Conservation (phyloP, 495 filamentous ascomycete genomes). For the Entonaema liquescens region DNA sequence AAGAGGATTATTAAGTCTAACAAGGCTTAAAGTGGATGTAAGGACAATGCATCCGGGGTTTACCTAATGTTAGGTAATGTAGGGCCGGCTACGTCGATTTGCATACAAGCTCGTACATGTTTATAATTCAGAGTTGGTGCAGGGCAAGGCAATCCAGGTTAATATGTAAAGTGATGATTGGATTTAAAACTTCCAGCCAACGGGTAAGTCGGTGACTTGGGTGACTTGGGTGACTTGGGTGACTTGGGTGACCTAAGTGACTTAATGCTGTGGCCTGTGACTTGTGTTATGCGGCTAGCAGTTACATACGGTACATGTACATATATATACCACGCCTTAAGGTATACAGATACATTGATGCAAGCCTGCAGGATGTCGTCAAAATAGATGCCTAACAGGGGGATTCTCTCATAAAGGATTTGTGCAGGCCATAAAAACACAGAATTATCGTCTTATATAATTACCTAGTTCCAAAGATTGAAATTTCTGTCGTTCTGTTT, state of each 20-base stretch:
- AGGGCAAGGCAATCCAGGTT: conserved; percentile 3
- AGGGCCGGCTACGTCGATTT: neutral
- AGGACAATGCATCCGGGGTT: conserved; percentile 4
- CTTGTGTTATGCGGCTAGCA: neutral
- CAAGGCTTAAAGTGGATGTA: conserved; percentile 2
- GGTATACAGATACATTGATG: neutral
- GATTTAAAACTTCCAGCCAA: neutral
- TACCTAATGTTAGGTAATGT: conserved; percentile 8
- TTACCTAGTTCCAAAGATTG: no score
- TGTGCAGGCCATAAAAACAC: no score
- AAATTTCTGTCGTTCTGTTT: no score
- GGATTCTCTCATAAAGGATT: no score
- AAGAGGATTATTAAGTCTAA: neutral
- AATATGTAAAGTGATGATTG: conserved; percentile 9
- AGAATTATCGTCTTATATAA: no score
- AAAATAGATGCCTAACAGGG: no score
- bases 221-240: neutral
- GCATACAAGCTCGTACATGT: neutral
- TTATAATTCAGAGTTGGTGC: neutral
- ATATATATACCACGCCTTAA: neutral
- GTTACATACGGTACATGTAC: neutral
- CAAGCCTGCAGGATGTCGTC: no score
- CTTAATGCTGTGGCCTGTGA: neutral
- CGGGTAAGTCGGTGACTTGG: conserved; percentile 24
- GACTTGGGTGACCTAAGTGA: no score